Percentiles rank a stretch among this genome's conserved stretches.
Conservation (phyloP, 352 stramenopile genomes). For the Blastocystis sp. region DNA sequence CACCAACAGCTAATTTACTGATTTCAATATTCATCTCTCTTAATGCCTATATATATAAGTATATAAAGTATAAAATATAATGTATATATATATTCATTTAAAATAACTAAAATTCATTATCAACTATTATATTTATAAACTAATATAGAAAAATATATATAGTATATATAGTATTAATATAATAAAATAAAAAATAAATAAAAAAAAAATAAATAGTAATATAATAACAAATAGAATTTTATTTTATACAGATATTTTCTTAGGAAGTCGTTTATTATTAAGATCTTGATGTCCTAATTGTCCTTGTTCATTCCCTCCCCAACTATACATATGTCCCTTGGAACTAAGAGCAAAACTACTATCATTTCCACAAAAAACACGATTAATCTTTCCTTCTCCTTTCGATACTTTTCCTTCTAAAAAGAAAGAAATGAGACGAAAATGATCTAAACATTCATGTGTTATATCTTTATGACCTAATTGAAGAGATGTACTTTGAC, state of each 20-base stretch:
- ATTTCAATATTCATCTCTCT: conserved; percentile 30
- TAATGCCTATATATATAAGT: background rate
- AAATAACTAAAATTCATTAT: too few species aligned
- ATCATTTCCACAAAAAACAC: background rate
- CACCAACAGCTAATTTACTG: conserved; percentile 3
- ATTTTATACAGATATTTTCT: conserved; percentile 22
- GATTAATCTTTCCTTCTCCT: conserved; percentile 3
- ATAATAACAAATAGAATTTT: too few species aligned
- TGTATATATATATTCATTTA: too few species aligned
- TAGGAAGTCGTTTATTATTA: conserved; percentile 19
- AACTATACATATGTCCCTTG: conserved; percentile 21
- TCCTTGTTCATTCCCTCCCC: conserved; percentile 14
- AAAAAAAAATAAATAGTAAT: too few species aligned
- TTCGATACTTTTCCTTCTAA: conserved; percentile 23
- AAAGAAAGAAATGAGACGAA: conserved; percentile 23
- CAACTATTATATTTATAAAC: too few species aligned
- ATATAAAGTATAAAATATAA: too few species aligned
- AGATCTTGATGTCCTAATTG: conserved; percentile 27
- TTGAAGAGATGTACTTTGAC: conserved; percentile 1
- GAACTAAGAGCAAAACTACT: conserved; percentile 5
- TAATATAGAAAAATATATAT: too few species aligned
- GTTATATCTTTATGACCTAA: conserved; percentile 19
- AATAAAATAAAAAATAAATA: too few species aligned
- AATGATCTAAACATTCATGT: conserved; percentile 20
- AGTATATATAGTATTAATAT: too few species aligned